Evolutionary conservation across 2,329 filamentous ascomycete species (phyloP), one percentile per base, ranked within the genome.

Genomic region (Claviceps pazoutovae): DNA sequence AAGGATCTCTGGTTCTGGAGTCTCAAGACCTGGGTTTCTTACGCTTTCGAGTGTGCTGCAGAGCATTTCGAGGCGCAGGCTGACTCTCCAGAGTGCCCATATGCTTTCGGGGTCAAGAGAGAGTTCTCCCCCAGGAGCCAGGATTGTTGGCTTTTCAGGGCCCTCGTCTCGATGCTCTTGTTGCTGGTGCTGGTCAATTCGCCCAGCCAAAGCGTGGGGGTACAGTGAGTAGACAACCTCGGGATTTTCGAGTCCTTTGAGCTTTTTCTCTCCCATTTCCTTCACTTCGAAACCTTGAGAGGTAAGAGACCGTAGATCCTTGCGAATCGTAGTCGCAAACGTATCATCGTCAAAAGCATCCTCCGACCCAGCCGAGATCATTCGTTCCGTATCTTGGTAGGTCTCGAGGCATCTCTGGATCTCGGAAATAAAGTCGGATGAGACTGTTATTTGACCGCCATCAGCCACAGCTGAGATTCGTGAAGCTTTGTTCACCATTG

Each of bases 401-500:
- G 82, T 87, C 66, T 95, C 88, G 1, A 95, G 77, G 57, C 88
- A 93, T 42, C 89, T 82, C 64, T 95, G 88, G 51, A 97, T 91
- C 66, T 98, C 93, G 13, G 86, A 87, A 62, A 98, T 95, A 68
- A 97, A 97, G 66, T 98, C 93, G 1, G 89, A 89, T 1, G 90
- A 96, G 1, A 97, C 93, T 0, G 91, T 93, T 57, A 97, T 96
- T 65, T 98, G 91, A 0, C 93, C 93, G 55, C 93, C 93, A 64
- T 98, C 93, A 38, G 93, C 93, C 44, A 95, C 90, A 21, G 88
- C 85, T 6, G 88, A 93, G 57, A 98, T 95, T 70, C 93, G 86
- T 16, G 93, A 86, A 0, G 93, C 88, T 63, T 94, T 90, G 70
- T 98, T 98, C 62, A 98, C 93, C 89, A 98, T 98, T 14, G 93